Percentiles rank a stretch among this genome's conserved stretches.
Conservation (phyloP, 2,329 filamentous ascomycete genomes). For the Fusarium burgessii region DNA sequence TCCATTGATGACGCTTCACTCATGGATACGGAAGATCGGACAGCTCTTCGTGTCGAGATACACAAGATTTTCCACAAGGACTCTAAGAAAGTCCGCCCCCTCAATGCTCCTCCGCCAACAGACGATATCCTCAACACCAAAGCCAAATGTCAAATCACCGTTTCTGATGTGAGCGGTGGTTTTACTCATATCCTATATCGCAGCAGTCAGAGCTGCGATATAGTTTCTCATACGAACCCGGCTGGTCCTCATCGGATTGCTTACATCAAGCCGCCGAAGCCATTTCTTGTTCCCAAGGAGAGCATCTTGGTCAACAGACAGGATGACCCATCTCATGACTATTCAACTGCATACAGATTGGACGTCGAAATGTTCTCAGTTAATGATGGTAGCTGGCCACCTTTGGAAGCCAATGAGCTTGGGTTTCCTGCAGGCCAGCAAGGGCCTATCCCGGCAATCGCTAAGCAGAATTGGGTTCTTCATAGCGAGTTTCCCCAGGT, state of each 20-base stretch:
- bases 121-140: constrained; percentile 49
- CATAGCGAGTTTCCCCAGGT: constrained; percentile 57
- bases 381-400: constrained; percentile 64
- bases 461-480: constrained; percentile 54
- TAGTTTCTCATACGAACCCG: constrained; percentile 63
- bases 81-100: constrained; percentile 52
- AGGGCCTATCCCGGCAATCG: constrained; percentile 32
- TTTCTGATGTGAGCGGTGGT: constrained; percentile 52
- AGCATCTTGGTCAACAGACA: constrained; percentile 63
- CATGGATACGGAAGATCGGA: constrained; percentile 50
- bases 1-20: constrained; percentile 48
- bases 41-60: constrained; percentile 64
- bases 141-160: constrained; percentile 54
- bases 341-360: constrained; percentile 64
- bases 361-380: constrained; percentile 65
- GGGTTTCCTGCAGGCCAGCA: constrained; percentile 42
- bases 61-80: constrained; percentile 65
- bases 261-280: constrained; percentile 60
- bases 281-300: constrained; percentile 65
- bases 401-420: constrained; percentile 55
- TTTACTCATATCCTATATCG: constrained; percentile 62
- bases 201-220: constrained; percentile 65
- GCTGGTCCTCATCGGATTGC: constrained; percentile 60
- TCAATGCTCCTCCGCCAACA: constrained; percentile 44
- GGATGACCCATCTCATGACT: constrained; percentile 60